Evolutionary conservation across 495 filamentous ascomycete species (phyloP), one percentile per base, ranked within the genome.

Genomic region (Hypoxylon rickii): DNA sequence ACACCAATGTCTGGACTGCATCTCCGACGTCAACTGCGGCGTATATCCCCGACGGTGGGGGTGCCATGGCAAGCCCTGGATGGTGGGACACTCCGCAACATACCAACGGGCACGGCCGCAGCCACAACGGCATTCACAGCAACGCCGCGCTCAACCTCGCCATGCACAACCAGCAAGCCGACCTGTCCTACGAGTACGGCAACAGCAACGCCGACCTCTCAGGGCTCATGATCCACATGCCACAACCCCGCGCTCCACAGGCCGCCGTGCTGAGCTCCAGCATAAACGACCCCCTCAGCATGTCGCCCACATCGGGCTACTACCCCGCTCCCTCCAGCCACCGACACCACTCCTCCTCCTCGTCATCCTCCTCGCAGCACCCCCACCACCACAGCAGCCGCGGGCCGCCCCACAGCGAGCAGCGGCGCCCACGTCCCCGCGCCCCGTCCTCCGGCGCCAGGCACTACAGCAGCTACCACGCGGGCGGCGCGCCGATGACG

Each of bases 401-500:
- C 34, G 42, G 41, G 6, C 34, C 41, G 6, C 57, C 26, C 16
- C 58, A 56, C 18, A 46, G 57, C 52, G 42, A 59, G 12, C 65
- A 52, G n/a, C 67, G 70, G 16, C 65, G 73, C 0, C 67, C 67
- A 36, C 69, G 69, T 31, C 75, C 75, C 2, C 67, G 70, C 15
- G 75, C 75, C 8, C 75, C 74, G 12, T 75, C 72, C 2, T 73
- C 75, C 0, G 74, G 74, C 0, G 73, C 74, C 1, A 56, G 74
- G 1, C 72, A 75, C 34, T 70, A 68, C 48, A 51, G 61, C 44
- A 13, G 15, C 26, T 26, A 38, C n/a, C n/a, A n/a, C n/a, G n/a
- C n/a, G n/a, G 50, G 57, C 39, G 49, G 51, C 13, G 46, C 47
- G 11, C 43, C 51, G 16, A 47, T 67, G 38, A 68, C 56, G 7